Conservation (phyloP, 257 asterid genomes). For the Leptodermis oblonga region DNA sequence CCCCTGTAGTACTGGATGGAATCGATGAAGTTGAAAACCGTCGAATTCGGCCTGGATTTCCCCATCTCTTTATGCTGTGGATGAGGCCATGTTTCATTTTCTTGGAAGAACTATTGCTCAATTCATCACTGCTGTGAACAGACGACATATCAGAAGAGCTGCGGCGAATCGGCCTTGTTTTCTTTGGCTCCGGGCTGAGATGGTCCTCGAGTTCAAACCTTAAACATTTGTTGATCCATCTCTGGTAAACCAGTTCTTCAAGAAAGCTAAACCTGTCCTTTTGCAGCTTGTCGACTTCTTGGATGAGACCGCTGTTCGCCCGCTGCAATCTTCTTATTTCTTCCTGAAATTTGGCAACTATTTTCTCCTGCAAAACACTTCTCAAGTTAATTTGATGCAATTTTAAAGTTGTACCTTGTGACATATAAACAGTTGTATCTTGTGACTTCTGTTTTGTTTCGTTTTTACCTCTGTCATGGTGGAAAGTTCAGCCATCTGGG, state of each 20-base stretch:
- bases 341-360: slow-evolving; percentile 9
- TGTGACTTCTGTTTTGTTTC: neutral
- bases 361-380: neutral
- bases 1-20: neutral
- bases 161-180: neutral
- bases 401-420: too few relatives aligned
- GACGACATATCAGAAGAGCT: slow-evolving; percentile 8
- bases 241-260: slow-evolving; percentile 23
- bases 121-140: slow-evolving; percentile 10
- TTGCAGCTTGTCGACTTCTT: slow-evolving; percentile 15
- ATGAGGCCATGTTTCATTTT: slow-evolving; percentile 4
- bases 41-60: slow-evolving; percentile 6
- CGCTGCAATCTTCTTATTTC: slow-evolving; percentile 9
- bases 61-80: slow-evolving; percentile 16
- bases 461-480: slow-evolving; percentile 11
- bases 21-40: slow-evolving; percentile 21
- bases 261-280: slow-evolving; percentile 17
- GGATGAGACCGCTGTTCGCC: neutral
- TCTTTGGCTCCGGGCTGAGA: slow-evolving; percentile 9
- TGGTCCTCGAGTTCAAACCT: slow-evolving; percentile 13
- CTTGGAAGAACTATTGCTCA: neutral
- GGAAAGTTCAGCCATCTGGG: slow-evolving; percentile 14
- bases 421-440: too few relatives aligned
- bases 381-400: neutral
- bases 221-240: slow-evolving; percentile 16